Evolutionary conservation across 2,329 filamentous ascomycete genomes (phyloP).

Genomic region (Aspergillus spinulosporus): DNA sequence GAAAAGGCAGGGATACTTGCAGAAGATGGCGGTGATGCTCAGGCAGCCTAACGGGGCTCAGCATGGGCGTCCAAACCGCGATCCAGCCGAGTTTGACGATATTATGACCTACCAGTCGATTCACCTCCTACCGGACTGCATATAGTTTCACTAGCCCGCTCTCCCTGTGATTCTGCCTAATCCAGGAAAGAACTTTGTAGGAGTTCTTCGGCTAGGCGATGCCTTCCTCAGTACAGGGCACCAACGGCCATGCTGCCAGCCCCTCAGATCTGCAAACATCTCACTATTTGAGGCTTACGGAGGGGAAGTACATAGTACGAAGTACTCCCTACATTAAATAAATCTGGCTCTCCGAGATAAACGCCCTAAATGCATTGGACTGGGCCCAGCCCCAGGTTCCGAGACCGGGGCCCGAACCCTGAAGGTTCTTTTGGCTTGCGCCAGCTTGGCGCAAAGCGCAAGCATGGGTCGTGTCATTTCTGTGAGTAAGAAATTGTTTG

Average conservation of each 20-base stretch:
- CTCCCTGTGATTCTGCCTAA: not conserved
- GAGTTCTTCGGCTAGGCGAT: too few species aligned
- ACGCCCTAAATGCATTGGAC: not conserved
- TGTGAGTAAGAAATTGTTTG: too few species aligned
- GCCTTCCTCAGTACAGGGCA: too few species aligned
- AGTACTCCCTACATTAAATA: not conserved
- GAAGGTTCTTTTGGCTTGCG: too few species aligned
- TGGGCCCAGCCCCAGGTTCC: too few species aligned
- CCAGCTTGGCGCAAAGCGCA: too few species aligned
- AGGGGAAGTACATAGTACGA: not conserved
- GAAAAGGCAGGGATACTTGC: too few species aligned
- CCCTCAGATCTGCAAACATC: not conserved
- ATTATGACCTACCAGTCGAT: not conserved
- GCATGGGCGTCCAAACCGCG: not conserved
- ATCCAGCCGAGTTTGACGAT: not conserved
- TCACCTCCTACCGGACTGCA: not conserved
- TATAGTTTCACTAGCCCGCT: not conserved
- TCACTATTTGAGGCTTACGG: not conserved
- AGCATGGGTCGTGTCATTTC: too few species aligned
- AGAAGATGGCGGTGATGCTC: not conserved
- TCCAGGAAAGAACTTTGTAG: not conserved
- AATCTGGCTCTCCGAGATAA: not conserved
- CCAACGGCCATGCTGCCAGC: too few species aligned
- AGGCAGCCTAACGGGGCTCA: not conserved
- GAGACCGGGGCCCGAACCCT: too few species aligned